A percentile compares a stretch with the other conserved stretches of the same genome.
phyloP scores from a whole-genome alignment of 116 monocot species.

The Thalassia testudinum region DNA sequence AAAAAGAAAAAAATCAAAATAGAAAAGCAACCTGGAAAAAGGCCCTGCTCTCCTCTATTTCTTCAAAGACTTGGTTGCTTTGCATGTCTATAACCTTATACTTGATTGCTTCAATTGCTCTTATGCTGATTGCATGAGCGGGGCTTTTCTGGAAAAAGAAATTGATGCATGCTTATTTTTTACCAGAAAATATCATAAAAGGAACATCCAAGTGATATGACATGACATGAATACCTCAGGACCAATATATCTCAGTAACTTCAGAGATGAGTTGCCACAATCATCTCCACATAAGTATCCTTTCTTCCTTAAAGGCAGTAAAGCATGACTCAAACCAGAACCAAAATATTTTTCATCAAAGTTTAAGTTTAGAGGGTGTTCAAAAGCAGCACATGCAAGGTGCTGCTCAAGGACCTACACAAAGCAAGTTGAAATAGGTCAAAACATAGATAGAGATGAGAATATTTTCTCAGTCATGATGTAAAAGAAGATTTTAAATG shows the following conservation, averaged over 20 bases:
- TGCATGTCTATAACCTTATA: conserved; percentile 56
- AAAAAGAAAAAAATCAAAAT: background rate
- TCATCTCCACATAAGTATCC: conserved; percentile 33
- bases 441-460: background rate
- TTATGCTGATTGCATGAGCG: conserved; percentile 46
- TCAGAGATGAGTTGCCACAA: conserved; percentile 16
- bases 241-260: conserved; percentile 70
- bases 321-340: conserved; percentile 26
- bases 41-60: conserved; percentile 93
- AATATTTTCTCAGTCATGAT: background rate
- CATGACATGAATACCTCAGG: conserved; percentile 50
- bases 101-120: conserved; percentile 61
- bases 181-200: background rate
- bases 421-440: background rate
- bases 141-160: conserved; percentile 35
- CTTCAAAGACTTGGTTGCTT: conserved; percentile 56
- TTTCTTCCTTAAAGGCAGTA: conserved; percentile 36
- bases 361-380: conserved; percentile 50
- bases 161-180: background rate
- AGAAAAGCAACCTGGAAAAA: conserved; percentile 67
- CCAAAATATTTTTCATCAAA: conserved; percentile 84
- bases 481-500: background rate
- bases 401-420: conserved; percentile 75
- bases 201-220: too few species aligned
- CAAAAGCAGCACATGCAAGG: conserved; percentile 74